Conservation (phyloP, 306 rosid species). For the Hippophae gyantsensis region DNA sequence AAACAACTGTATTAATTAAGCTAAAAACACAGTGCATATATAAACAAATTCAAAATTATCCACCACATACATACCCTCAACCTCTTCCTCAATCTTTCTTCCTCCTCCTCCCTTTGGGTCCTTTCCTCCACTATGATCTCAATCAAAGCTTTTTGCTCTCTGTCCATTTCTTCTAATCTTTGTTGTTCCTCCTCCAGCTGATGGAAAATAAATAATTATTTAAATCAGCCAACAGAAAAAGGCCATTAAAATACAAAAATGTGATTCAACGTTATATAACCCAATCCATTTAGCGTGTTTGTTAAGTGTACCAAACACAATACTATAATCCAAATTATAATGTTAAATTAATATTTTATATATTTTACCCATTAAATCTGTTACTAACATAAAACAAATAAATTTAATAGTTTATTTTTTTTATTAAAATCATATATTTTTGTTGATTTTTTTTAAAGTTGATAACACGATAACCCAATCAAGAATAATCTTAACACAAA, state of each 20-base stretch:
- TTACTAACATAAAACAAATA: no score
- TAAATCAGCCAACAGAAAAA: not conserved
- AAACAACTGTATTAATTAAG: not conserved
- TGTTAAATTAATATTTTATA: no score
- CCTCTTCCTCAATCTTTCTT: constrained; percentile 38
- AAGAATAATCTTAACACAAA: no score
- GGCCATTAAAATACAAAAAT: not conserved
- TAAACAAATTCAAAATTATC: not conserved
- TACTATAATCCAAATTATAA: no score
- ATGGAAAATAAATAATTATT: not conserved
- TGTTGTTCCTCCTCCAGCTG: constrained; percentile 35
- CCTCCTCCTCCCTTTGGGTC: constrained; percentile 51
- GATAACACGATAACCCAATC: no score
- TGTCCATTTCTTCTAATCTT: constrained; percentile 43
- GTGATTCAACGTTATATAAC: no score
- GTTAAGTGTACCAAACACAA: no score
- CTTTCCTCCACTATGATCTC: constrained; percentile 61
- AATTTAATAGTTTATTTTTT: no score
- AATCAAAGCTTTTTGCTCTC: constrained; percentile 53
- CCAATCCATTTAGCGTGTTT: no score
- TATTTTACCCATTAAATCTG: no score
- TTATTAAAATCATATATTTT: no score
- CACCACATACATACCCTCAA: constrained; percentile 6
- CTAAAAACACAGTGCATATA: not conserved
- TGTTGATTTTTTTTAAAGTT: no score